Percentiles rank a stretch among this genome's conserved stretches.
phyloP scores from a whole-genome alignment of 2,329 filamentous ascomycete genomes.

The Penicillium janthinellum region DNA sequence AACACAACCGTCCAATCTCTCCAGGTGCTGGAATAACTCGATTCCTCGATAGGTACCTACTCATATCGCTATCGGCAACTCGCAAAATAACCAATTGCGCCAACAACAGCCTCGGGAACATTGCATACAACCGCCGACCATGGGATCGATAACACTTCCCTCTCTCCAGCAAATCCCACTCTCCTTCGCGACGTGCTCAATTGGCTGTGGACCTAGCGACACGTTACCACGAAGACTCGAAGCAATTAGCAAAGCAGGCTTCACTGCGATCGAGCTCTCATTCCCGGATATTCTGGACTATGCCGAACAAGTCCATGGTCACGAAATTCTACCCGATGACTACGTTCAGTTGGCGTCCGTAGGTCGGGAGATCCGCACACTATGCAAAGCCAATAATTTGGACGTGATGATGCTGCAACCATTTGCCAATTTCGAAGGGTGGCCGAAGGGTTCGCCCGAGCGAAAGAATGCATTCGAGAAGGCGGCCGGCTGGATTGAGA shows the following conservation, averaged over 20 bases:
- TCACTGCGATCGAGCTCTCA: constrained; percentile 70
- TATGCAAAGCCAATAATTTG: constrained; percentile 59
- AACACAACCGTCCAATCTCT: neutral
- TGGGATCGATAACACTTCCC: constrained; percentile 11
- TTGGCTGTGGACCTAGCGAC: constrained; percentile 39
- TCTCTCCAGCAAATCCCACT: constrained; percentile 36
- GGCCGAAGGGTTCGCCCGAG: constrained; percentile 60
- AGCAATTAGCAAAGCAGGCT: constrained; percentile 44
- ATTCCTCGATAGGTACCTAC: no score
- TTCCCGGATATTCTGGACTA: constrained; percentile 72
- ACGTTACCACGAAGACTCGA: constrained; percentile 43
- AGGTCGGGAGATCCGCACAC: constrained; percentile 55
- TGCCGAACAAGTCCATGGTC: constrained; percentile 54
- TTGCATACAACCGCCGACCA: constrained; percentile 3
- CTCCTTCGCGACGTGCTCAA: constrained; percentile 48
- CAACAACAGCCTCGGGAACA: neutral
- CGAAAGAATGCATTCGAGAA: constrained; percentile 64
- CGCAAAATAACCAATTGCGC: neutral
- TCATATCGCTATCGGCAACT: no score
- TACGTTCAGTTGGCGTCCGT: constrained; percentile 61
- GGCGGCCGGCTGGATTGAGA: constrained; percentile 66
- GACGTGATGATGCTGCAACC: constrained; percentile 73
- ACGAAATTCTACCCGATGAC: constrained; percentile 58
- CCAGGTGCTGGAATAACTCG: neutral
- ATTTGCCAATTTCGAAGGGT: constrained; percentile 77